These are phyloP conservation scores for Cercophora scortea DNA, from an alignment of 495 filamentous ascomycete genomes.

Conservation along the genomic window DNA sequence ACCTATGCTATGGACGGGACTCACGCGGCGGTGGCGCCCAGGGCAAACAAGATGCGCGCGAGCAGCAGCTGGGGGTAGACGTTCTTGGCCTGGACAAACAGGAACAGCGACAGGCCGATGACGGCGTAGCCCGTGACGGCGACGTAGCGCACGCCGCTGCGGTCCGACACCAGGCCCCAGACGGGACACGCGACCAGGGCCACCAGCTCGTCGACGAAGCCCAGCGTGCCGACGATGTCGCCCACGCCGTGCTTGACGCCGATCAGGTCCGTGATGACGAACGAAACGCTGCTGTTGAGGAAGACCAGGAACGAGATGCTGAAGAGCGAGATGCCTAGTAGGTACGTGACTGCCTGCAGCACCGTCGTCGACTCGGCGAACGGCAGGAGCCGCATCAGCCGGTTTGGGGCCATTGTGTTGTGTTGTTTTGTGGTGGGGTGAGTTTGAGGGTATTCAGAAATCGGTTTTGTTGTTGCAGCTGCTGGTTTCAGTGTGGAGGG, in stretches of 20 bases:
- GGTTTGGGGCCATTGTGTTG: not conserved
- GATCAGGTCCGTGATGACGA: constrained; percentile 88
- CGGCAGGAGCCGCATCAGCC: constrained; percentile 40
- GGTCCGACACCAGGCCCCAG: constrained; percentile 90
- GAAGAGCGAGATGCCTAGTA: constrained; percentile 85
- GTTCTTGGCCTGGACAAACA: constrained; percentile 79
- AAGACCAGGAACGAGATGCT: constrained; percentile 97
- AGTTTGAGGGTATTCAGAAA: too few relatives aligned
- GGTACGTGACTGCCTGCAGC: constrained; percentile 73
- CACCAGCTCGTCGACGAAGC: constrained; percentile 91
- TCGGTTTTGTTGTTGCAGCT: too few relatives aligned
- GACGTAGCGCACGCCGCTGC: constrained; percentile 76
- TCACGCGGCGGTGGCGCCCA: constrained; percentile 81
- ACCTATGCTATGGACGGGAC: constrained; percentile 10
- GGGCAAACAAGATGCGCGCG: constrained; percentile 76
- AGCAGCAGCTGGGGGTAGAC: constrained; percentile 87
- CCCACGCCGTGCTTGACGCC: constrained; percentile 69
- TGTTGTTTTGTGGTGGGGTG: not conserved
- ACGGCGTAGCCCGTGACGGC: constrained; percentile 71
- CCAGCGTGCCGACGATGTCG: constrained; percentile 85
- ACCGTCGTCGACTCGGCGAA: constrained; percentile 53
- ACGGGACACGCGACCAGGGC: constrained; percentile 83
- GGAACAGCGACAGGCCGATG: constrained; percentile 64
- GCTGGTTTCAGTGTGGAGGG: too few relatives aligned
- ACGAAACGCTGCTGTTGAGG: constrained; percentile 87